Evolutionary conservation across 2,329 filamentous ascomycete genomes (phyloP).

Genomic region (Allantophomopsis lycopodina): DNA sequence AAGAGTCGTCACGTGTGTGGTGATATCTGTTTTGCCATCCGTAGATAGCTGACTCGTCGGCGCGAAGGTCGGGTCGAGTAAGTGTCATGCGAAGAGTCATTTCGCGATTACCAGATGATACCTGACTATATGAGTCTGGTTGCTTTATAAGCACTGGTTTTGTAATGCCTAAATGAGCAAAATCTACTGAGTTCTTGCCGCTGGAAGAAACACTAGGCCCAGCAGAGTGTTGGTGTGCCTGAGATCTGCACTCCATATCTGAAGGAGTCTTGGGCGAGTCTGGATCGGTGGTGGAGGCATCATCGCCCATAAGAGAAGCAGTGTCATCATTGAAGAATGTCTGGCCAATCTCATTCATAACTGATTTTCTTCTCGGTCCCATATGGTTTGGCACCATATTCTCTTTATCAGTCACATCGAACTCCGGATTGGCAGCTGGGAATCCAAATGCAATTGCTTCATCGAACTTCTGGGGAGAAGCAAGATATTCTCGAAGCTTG

Average conservation of each 20-base stretch:
- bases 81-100: slow-evolving; percentile 97
- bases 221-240: slow-evolving; percentile 10
- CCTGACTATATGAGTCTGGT: slow-evolving; percentile 29
- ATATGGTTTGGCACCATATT: slow-evolving; percentile 14
- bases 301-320: slow-evolving; percentile 39
- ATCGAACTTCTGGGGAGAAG: slow-evolving; percentile 88
- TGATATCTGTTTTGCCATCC: slow-evolving; percentile 40
- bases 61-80: slow-evolving; percentile 75
- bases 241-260: slow-evolving; percentile 14
- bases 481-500: slow-evolving; percentile 74
- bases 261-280: slow-evolving; percentile 31
- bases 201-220: slow-evolving; percentile 8
- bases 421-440: slow-evolving; percentile 41
- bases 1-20: slow-evolving; percentile 28
- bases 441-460: slow-evolving; percentile 93
- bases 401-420: slow-evolving; percentile 20
- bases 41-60: slow-evolving; percentile 58
- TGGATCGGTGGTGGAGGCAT: slow-evolving; percentile 38
- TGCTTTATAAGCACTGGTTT: slow-evolving; percentile 14
- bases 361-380: slow-evolving; percentile 11
- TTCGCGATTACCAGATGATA: slow-evolving; percentile 52
- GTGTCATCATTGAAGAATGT: slow-evolving; percentile 45
- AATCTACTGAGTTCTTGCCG: slow-evolving; percentile 24
- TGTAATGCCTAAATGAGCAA: slow-evolving; percentile 11
- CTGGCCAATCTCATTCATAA: slow-evolving; percentile 23